Base-by-base conservation (phyloP, 2,329 filamentous ascomycete species). In the Metarhizium brunneum region DNA sequence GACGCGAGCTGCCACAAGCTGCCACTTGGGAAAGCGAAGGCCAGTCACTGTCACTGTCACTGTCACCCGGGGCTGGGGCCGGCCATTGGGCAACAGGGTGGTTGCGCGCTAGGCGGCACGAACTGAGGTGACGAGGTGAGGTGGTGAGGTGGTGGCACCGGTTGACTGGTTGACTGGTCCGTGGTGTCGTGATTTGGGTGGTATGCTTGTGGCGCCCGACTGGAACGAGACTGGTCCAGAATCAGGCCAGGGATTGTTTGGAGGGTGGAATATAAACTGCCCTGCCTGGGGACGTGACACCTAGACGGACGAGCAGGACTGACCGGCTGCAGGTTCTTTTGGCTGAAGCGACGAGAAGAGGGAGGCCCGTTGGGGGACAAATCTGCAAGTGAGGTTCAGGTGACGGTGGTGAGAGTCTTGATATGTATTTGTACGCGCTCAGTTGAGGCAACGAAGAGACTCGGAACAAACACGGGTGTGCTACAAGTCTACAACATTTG, bases 301-400 rank as follows among this genome's bases (percentile, higher is more conserved):
- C 36, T 36, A 32, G 45, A 20, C 20, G 29, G 48, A 47, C 47
- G 36, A 47, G 36, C 53, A 35, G 36, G 45, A 42, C 36, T 52
- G 40, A 48, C 36, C 49, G 49, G 54, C 48, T 52, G 54, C 54
- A 55, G 49, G 40, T 47, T 48, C 35, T 48, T 47, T 38, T 25
- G 43, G 14, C 25, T 11, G 29, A 30, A 4, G 14, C 40, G 52
- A 53, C 4, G 18, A 32, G 35, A 48, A 30, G 11, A 10, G 25
- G 25, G 1, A 11, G 25, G 25, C 25, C 5, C 11, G n/a, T 48
- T 11, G 25, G 45, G 45, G 13, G 45, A 30, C 20, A 48, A 48
- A 30, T 14, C 45, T 48, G 45, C 45, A 48, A 16, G 45, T 16
- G 6, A 48, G 13, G 45, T 16, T 48, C 45, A 48, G 45, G 45